Percentiles rank a stretch among this genome's conserved stretches.
These are phyloP conservation scores for Setomelanomma holmii DNA, from an alignment of 2,329 filamentous ascomycete genomes.

Conservation along the genomic window DNA sequence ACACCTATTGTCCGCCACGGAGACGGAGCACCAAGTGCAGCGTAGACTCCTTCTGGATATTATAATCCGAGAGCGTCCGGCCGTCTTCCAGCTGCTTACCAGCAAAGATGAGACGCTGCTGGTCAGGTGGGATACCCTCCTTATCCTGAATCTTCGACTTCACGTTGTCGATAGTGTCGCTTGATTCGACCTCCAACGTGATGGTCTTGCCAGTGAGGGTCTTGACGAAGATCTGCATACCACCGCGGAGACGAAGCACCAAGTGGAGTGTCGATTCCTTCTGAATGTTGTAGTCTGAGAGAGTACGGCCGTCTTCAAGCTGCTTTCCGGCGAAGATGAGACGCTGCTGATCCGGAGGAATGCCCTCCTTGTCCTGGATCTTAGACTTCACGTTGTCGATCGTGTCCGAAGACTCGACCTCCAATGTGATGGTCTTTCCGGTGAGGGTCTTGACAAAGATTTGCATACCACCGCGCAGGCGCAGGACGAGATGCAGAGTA, in stretches of 20 bases:
- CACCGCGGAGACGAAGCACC: slow-evolving; percentile 74
- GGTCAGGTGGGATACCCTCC: slow-evolving; percentile 89
- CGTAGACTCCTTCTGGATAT: slow-evolving; percentile 82
- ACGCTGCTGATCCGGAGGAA: slow-evolving; percentile 65
- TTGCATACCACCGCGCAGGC: slow-evolving; percentile 69
- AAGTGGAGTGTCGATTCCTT: slow-evolving; percentile 74
- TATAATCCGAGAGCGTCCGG: slow-evolving; percentile 91
- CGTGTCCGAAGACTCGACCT: slow-evolving; percentile 50
- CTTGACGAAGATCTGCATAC: slow-evolving; percentile 70
- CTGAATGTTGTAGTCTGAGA: slow-evolving; percentile 64
- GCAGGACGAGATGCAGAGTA: slow-evolving; percentile 77
- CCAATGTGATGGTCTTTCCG: slow-evolving; percentile 54
- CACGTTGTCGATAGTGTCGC: slow-evolving; percentile 92
- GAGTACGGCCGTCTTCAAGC: slow-evolving; percentile 63
- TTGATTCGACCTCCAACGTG: slow-evolving; percentile 87
- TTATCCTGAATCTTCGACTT: slow-evolving; percentile 84
- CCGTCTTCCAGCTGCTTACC: slow-evolving; percentile 95
- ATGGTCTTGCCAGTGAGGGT: slow-evolving; percentile 85
- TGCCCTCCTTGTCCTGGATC: slow-evolving; percentile 67
- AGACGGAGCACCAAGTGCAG: slow-evolving; percentile 69
- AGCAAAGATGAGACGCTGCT: slow-evolving; percentile 92
- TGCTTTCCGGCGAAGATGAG: slow-evolving; percentile 66
- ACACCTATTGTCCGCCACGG: slow-evolving; percentile 60
- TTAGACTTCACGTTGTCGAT: slow-evolving; percentile 52
- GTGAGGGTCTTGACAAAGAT: slow-evolving; percentile 67